These are phyloP conservation scores for Hibiscus syriacus DNA, from an alignment of 345 rosid species.

Conservation along the genomic window DNA sequence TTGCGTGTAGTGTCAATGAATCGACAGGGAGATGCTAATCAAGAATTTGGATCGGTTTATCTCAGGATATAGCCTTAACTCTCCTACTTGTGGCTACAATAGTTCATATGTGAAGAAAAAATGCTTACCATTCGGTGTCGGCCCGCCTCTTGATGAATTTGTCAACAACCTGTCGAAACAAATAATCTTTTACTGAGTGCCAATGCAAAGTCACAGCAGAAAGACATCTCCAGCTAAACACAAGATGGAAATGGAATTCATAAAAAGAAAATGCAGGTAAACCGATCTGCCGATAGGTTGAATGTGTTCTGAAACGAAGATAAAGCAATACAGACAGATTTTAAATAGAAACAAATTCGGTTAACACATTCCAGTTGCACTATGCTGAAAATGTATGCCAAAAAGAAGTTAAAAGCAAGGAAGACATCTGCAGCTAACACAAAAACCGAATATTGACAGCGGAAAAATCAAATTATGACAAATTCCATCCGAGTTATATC, in stretches of 20 bases:
- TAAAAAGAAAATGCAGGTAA: no score
- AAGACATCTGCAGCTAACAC: not conserved
- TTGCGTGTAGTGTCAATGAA: not conserved
- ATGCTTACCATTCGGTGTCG: constrained; percentile 55
- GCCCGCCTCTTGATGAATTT: constrained; percentile 57
- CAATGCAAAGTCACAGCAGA: not conserved
- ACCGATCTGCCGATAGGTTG: no score
- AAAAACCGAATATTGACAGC: not conserved
- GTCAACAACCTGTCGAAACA: constrained; percentile 46
- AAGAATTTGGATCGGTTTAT: not conserved
- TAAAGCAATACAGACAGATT: no score
- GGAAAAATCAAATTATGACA: not conserved
- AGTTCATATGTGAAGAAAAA: not conserved
- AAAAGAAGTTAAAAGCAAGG: no score
- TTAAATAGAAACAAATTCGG: no score
- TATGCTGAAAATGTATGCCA: no score
- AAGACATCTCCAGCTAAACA: no score
- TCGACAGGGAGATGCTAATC: not conserved
- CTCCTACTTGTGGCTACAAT: not conserved
- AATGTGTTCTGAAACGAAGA: no score
- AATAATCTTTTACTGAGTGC: not conserved
- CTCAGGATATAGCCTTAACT: not conserved
- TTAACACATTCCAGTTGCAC: no score
- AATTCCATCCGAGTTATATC: not conserved
- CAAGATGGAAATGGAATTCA: no score